These are phyloP conservation scores for Juncus inflexus DNA, from an alignment of 176 grass and related monocot species.

Conservation along the genomic window DNA sequence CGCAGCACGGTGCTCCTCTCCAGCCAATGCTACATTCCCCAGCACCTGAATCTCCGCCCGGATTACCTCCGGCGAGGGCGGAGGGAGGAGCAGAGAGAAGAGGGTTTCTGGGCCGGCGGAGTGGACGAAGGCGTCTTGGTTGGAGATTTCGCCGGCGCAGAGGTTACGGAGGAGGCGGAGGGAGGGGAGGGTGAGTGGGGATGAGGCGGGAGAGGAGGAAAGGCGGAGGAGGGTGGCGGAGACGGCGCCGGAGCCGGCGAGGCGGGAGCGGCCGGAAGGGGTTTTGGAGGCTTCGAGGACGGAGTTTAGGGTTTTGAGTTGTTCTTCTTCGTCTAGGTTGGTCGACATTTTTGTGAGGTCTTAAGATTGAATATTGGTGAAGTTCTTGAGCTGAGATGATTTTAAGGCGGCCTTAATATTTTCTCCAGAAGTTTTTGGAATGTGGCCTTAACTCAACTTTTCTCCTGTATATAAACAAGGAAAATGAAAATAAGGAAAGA, in stretches of 20 bases:
- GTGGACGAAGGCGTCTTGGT: constrained; percentile 60
- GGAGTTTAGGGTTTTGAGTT: constrained; percentile 23
- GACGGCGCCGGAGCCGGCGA: constrained; percentile 28
- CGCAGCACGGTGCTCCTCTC: constrained; percentile 52
- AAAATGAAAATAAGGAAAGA: no score
- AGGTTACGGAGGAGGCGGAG: constrained; percentile 84
- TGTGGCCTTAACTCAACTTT: background rate
- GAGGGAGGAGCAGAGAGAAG: constrained; percentile 27
- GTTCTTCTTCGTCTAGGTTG: constrained; percentile 25
- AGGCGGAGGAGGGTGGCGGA: constrained; percentile 28
- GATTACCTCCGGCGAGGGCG: constrained; percentile 28
- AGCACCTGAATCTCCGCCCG: constrained; percentile 60
- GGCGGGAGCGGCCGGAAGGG: constrained; percentile 38
- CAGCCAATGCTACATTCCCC: constrained; percentile 55
- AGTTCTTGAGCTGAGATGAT: no score
- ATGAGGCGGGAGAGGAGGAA: constrained; percentile 16
- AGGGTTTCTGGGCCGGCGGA: constrained; percentile 34
- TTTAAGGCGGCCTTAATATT: no score
- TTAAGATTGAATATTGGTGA: background rate
- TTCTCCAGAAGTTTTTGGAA: no score
- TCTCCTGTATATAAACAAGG: no score
- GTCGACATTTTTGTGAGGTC: background rate
- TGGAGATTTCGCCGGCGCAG: constrained; percentile 54
- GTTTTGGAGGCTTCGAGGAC: constrained; percentile 52
- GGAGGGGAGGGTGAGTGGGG: constrained; percentile 33